Conservation (phyloP, 345 rosid genomes). For the Barbarea vulgaris region DNA sequence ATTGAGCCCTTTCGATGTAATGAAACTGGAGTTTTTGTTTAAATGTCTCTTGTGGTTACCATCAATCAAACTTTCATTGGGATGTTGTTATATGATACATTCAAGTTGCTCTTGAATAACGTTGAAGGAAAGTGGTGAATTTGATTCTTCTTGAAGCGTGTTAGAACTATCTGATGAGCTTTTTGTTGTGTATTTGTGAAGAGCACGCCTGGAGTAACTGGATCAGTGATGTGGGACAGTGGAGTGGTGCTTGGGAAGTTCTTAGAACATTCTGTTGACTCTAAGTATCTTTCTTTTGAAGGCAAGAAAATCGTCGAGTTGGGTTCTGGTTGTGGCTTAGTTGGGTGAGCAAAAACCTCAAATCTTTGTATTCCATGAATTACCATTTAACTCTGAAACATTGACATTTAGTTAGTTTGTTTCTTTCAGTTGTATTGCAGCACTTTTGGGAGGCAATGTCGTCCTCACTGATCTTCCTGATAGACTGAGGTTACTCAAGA, state of each 20-base stretch:
- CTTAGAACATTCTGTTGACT: conserved; percentile 88
- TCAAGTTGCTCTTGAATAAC: not conserved
- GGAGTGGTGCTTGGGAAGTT: conserved; percentile 88
- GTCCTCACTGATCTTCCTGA: conserved; percentile 88
- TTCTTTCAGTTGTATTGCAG: conserved; percentile 68
- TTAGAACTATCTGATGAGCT: conserved; percentile 3
- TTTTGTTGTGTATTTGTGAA: conserved; percentile 36
- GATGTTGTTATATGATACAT: not conserved
- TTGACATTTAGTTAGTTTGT: conserved; percentile 5
- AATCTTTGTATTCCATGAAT: conserved; percentile 1
- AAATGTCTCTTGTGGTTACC: not conserved
- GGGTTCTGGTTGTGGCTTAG: conserved; percentile 96
- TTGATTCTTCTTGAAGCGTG: not conserved
- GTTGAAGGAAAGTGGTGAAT: conserved; percentile 6
- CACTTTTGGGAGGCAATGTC: conserved; percentile 84
- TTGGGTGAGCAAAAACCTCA: conserved; percentile 58
- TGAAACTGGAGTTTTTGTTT: not conserved
- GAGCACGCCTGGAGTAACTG: conserved; percentile 85
- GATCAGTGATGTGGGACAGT: conserved; percentile 95
- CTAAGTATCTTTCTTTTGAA: conserved; percentile 58
- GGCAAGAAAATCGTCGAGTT: conserved; percentile 82
- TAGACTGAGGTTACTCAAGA: conserved; percentile 74
- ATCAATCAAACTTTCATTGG: too few relatives aligned
- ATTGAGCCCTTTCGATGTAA: not conserved
- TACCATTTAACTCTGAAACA: not conserved